Base-by-base conservation (phyloP, 1,139 yeast species). In the Scheffersomyces insectosa region DNA sequence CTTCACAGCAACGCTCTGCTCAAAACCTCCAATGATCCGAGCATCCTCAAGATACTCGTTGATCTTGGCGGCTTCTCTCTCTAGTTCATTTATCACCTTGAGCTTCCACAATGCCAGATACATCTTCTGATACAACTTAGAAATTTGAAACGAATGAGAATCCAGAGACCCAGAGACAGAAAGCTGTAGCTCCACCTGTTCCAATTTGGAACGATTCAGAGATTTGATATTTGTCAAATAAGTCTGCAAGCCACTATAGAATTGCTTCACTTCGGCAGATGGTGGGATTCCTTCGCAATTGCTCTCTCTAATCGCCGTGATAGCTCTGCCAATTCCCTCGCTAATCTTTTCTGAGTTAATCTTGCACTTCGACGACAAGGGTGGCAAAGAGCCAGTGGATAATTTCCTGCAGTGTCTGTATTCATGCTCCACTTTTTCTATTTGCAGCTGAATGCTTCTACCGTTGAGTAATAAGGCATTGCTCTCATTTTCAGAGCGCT, bases 1-100 rank as follows among this genome's bases (percentile, higher is more conserved):
- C 34, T 20, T 20, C n/a, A 11, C 15, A 12, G 29, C 33, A 8
- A 41, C 42, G 16, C 34, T 23, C 11, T 33, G 28, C 15, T 43
- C 41, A 12, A 35, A 41, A 3, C 28, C 37, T 27, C 34, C 41
- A 23, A 53, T 33, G 7, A 42, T 45, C 37, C 34, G 28, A 4
- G 46, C 37, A 33, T 52, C 56, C 35, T 49, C 55, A 28, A 46
- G 48, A 13, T 42, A 44, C 44, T 53, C 57, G 16, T 48, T 48
- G 3, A 53, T 37, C 7, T 30, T 28, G 31, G 39, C 47, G 41
- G 52, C 41, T 28, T 45, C 37, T 7, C 39, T 20, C 37, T 45
- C 39, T 33, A 52, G 33, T 28, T 44, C 40, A 28, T 50, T 51
- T n/a, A 50, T 38, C 29, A 40, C 27, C 37, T 44, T 38, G 37